Evolutionary conservation across 495 filamentous ascomycete genomes (phyloP).

Genomic region (Amphirosellinia nigrospora): DNA sequence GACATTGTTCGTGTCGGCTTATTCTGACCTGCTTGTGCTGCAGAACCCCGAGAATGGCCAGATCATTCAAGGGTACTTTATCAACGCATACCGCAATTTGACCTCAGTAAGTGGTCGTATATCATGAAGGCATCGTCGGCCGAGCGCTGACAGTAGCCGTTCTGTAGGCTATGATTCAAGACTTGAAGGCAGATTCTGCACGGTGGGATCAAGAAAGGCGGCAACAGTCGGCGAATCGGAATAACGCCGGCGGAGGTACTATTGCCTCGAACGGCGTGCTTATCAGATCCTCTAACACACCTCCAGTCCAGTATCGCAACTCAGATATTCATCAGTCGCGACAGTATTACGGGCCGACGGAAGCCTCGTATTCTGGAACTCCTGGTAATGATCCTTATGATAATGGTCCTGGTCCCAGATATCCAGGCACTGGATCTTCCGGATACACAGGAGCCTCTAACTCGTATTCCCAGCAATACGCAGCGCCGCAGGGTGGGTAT

Average conservation of each 20-base stretch:
- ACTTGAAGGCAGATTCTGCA: constrained; percentile 80
- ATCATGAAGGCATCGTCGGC: not conserved
- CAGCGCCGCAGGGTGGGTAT: constrained; percentile 39
- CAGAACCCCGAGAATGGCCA: constrained; percentile 60
- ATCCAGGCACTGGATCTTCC: constrained; percentile 44
- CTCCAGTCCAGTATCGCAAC: constrained; percentile 59
- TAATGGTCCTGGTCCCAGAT: constrained; percentile 41
- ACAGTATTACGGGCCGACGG: constrained; percentile 58
- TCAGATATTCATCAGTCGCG: constrained; percentile 58
- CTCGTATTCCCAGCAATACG: constrained; percentile 40
- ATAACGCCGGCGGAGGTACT: constrained; percentile 62
- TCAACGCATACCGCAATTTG: constrained; percentile 85
- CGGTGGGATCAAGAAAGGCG: constrained; percentile 78
- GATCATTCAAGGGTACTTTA: constrained; percentile 75
- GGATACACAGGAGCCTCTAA: constrained; percentile 44
- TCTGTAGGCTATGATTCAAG: constrained; percentile 81
- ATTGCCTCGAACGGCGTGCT: constrained; percentile 55
- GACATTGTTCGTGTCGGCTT: constrained; percentile 2
- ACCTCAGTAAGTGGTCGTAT: constrained; percentile 73
- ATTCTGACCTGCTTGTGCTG: constrained; percentile 30
- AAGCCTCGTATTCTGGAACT: constrained; percentile 32
- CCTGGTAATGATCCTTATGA: constrained; percentile 37
- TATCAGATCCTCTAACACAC: constrained; percentile 65
- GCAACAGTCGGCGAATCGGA: constrained; percentile 52
- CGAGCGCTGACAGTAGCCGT: constrained; percentile 27